phyloP scores from a whole-genome alignment of 768 basidiomycete genomes.

The Suillus brevipes region DNA sequence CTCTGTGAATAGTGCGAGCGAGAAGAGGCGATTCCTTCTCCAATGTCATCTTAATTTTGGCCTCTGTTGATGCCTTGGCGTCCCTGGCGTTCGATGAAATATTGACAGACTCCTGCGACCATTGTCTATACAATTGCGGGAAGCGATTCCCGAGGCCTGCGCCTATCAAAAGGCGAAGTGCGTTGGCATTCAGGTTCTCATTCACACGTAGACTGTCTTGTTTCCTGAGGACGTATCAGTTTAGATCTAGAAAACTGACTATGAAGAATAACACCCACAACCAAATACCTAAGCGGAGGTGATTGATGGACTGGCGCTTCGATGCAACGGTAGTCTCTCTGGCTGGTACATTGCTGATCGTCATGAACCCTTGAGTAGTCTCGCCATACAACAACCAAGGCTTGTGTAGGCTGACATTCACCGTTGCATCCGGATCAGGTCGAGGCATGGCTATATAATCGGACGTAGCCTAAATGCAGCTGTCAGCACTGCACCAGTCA shows the following conservation, averaged over 20 bases:
- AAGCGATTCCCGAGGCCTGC: slow-evolving; percentile 32
- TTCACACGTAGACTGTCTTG: slow-evolving; percentile 25
- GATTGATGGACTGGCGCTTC: neutral
- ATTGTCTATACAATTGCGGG: slow-evolving; percentile 20
- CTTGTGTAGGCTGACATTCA: slow-evolving; percentile 9
- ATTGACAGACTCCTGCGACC: slow-evolving; percentile 18
- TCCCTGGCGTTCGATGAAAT: neutral
- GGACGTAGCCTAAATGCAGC: slow-evolving; percentile 13
- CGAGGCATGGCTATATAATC: slow-evolving; percentile 14
- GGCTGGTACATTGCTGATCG: slow-evolving; percentile 23
- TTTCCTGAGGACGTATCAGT: slow-evolving; percentile 14
- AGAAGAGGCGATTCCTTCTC: slow-evolving; percentile 10
- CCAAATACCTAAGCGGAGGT: slow-evolving; percentile 17
- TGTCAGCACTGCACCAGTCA: neutral
- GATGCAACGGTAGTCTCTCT: neutral
- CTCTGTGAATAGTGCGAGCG: slow-evolving; percentile 4
- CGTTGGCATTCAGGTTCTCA: slow-evolving; percentile 25
- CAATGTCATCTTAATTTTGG: neutral
- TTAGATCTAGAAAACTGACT: neutral
- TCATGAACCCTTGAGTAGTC: slow-evolving; percentile 41
- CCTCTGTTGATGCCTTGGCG: neutral
- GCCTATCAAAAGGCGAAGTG: slow-evolving; percentile 26
- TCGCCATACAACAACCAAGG: slow-evolving; percentile 41
- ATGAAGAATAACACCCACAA: slow-evolving; percentile 21
- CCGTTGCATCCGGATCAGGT: slow-evolving; percentile 10